Conservation (phyloP, 106 monocot species). For the Hemerocallis citrina region DNA sequence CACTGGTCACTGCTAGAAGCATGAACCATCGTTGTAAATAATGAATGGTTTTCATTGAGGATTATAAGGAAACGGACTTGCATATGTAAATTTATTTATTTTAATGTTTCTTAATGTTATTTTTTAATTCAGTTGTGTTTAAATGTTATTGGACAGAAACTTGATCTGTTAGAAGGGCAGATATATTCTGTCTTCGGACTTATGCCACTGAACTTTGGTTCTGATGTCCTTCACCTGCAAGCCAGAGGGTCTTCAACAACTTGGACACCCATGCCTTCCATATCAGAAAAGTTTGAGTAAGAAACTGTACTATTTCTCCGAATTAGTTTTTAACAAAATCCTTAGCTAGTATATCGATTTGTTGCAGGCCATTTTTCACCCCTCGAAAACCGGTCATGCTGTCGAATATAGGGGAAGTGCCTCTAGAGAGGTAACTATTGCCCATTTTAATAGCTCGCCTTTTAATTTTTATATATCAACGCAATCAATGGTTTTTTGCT, state of each 20-base stretch:
- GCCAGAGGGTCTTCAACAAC: constrained; percentile 68
- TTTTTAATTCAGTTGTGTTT: too few relatives aligned
- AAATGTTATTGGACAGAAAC: constrained; percentile 36
- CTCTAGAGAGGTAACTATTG: constrained; percentile 51
- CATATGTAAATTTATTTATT: neutral
- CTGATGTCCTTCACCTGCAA: constrained; percentile 60
- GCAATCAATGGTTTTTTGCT: neutral
- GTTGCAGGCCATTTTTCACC: constrained; percentile 68
- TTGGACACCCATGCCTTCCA: constrained; percentile 42
- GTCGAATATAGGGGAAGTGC: constrained; percentile 68
- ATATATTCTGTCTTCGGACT: constrained; percentile 78
- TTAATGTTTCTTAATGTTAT: too few relatives aligned
- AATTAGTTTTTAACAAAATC: neutral
- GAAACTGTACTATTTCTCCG: constrained; percentile 10
- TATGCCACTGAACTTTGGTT: constrained; percentile 30
- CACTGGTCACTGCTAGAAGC: too few relatives aligned
- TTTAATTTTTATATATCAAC: neutral
- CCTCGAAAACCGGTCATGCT: constrained; percentile 54
- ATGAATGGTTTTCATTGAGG: neutral
- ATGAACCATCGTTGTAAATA: too few relatives aligned
- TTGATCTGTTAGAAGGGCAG: constrained; percentile 87
- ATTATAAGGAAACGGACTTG: neutral
- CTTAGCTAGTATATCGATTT: neutral
- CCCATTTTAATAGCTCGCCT: neutral
- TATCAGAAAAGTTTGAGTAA: constrained; percentile 61